Evolutionary conservation across 2,329 filamentous ascomycete genomes (phyloP).

Genomic region (Cytospora mali): DNA sequence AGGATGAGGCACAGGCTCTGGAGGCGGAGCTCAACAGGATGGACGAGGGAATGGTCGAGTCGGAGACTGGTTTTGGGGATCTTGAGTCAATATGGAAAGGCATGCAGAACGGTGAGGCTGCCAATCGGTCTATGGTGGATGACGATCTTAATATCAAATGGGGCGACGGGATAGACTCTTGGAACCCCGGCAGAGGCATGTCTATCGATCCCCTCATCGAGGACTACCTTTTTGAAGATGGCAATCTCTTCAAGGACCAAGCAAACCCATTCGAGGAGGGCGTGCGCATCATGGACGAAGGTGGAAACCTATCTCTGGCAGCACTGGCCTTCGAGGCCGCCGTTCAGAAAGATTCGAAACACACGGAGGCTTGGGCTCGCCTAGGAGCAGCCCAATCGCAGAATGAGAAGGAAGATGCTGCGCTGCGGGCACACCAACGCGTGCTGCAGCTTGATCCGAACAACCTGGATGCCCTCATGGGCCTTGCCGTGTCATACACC

Average conservation of each 20-base stretch:
- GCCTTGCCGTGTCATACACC: constrained; percentile 92
- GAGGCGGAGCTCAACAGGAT: constrained; percentile 87
- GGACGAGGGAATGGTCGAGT: constrained; percentile 66
- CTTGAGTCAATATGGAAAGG: constrained; percentile 90
- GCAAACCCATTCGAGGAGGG: constrained; percentile 90
- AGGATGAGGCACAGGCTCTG: constrained; percentile 69
- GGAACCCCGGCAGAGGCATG: constrained; percentile 64
- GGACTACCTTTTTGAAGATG: constrained; percentile 91
- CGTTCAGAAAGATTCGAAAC: constrained; percentile 83
- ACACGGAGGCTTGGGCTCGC: constrained; percentile 91
- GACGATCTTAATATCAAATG: constrained; percentile 55
- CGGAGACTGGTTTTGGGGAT: constrained; percentile 77
- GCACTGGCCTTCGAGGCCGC: constrained; percentile 95
- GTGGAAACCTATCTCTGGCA: constrained; percentile 90
- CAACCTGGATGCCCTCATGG: constrained; percentile 91
- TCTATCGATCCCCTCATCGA: constrained; percentile 76
- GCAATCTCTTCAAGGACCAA: constrained; percentile 84
- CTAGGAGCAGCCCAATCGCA: constrained; percentile 92
- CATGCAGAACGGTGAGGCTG: constrained; percentile 75
- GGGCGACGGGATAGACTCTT: constrained; percentile 63
- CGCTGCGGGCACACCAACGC: constrained; percentile 90
- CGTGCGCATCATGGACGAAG: constrained; percentile 87
- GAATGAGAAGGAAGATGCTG: constrained; percentile 97
- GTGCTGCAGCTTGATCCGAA: constrained; percentile 84
- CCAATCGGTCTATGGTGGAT: constrained; percentile 71